Base-by-base conservation (phyloP, 495 filamentous ascomycete genomes). In the Opeltia flavorubescens region DNA sequence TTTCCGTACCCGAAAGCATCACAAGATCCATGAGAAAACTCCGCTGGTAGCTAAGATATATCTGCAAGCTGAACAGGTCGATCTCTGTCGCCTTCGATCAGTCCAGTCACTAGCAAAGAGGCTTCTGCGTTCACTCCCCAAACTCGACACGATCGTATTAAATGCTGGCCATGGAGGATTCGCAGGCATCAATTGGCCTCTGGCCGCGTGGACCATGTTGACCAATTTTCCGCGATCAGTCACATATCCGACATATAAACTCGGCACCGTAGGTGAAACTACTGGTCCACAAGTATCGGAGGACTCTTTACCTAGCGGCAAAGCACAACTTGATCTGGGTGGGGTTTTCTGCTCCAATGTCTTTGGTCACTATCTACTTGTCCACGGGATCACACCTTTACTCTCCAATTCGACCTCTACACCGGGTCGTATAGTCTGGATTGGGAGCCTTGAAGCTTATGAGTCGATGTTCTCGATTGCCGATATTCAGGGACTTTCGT, bases 321-420 rank as follows among this genome's bases (percentile, higher is more conserved):
- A 63, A 4, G 76, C 82, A 46, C 75, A 77, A 1, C 29, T 13
- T 6, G 63, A 67, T 1, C 64, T 96, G 0, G 93, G 87, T 2
- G 66, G 80, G 43, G 74, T 95, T 5, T 98, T 95, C 62, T 83
- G 80, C 60, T 78, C 87, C 43, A 96, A 96, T 57, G 74, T 94
- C 25, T 94, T 98, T 57, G 91, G 93, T 0, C 91, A 96, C 63
- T 96, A 98, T 60, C 66, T 95, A 52, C 81, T 98, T 17, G 75
- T 75, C 15, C 89, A 94, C 59, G 80, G 80, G 47, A 69, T 95
- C 2, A 66, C 78, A 44, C 80, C 85, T 0, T 68, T 95, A 7
- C 70, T 96, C 36, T 75, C 66, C 13, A 66, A 72, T 7, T 66
- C 65, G 1, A 58, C 66, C 0, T 55, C 58, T 11, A 57, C 61